These are phyloP conservation scores for Pseudogymnoascus sp. DNA, from an alignment of 2,329 filamentous ascomycete species.

Conservation along the genomic window DNA sequence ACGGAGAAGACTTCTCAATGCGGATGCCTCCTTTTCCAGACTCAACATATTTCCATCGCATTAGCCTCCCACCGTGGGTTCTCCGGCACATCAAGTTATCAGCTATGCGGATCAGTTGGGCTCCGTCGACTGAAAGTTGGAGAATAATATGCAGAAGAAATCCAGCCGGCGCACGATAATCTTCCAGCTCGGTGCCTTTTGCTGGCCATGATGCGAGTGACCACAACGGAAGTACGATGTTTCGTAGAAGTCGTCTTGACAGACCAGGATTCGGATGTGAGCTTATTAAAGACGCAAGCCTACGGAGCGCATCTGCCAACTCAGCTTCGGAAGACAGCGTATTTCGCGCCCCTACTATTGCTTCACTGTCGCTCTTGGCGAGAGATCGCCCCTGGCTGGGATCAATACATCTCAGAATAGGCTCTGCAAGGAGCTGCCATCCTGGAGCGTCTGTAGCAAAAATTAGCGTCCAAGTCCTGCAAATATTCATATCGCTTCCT, in stretches of 20 bases:
- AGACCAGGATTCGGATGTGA: slow-evolving; percentile 62
- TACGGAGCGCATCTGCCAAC: slow-evolving; percentile 43
- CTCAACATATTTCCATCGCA: slow-evolving; percentile 46
- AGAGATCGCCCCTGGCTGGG: slow-evolving; percentile 22
- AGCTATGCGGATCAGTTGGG: slow-evolving; percentile 42
- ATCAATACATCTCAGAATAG: slow-evolving; percentile 46
- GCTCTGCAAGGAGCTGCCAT: slow-evolving; percentile 54
- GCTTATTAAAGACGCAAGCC: slow-evolving; percentile 47
- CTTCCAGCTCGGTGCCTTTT: slow-evolving; percentile 27
- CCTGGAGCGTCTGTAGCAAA: slow-evolving; percentile 41
- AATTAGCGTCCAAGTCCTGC: slow-evolving; percentile 6
- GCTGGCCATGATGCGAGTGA: slow-evolving; percentile 45
- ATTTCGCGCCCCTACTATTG: slow-evolving; percentile 34
- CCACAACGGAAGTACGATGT: slow-evolving; percentile 56
- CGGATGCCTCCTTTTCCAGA: slow-evolving; percentile 42
- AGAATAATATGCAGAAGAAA: slow-evolving; percentile 50
- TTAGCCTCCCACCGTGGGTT: slow-evolving; percentile 23
- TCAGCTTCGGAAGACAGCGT: slow-evolving; percentile 40
- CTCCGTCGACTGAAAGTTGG: slow-evolving; percentile 44
- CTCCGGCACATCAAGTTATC: slow-evolving; percentile 50
- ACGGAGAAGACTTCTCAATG: slow-evolving; percentile 30
- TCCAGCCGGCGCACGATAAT: slow-evolving; percentile 38
- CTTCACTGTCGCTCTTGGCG: slow-evolving; percentile 18
- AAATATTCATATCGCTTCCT: slow-evolving; percentile 18
- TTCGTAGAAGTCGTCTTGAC: slow-evolving; percentile 51